A percentile compares a stretch with the other conserved stretches of the same genome.
Conservation (phyloP, 331 rosid species). For the Acacia pycnantha region DNA sequence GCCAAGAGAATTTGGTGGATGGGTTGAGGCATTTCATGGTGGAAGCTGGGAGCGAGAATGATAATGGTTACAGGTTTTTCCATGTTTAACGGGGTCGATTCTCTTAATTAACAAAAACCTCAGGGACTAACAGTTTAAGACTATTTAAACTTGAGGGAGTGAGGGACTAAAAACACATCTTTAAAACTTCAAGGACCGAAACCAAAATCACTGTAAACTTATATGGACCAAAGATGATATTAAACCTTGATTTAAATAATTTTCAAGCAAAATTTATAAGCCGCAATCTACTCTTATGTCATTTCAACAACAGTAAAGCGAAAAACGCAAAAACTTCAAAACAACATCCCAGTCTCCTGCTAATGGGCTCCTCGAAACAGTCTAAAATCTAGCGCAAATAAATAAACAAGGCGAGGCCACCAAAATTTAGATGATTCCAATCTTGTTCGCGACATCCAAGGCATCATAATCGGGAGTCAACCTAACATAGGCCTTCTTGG, state of each 20-base stretch:
- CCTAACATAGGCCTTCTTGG: conserved; percentile 88
- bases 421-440: conserved; percentile 65
- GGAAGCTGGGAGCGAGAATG: too few relatives aligned
- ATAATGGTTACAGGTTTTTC: too few relatives aligned
- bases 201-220: too few relatives aligned
- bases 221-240: too few relatives aligned
- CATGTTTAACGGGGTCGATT: too few relatives aligned
- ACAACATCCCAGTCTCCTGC: conserved; percentile 9
- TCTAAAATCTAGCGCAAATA: conserved; percentile 5
- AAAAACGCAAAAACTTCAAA: conserved; percentile 12
- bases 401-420: conserved; percentile 3
- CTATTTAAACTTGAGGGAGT: accelerated
- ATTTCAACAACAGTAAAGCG: conserved; percentile 11
- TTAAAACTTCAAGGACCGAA: too few relatives aligned
- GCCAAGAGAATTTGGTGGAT: too few relatives aligned
- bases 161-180: too few relatives aligned
- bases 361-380: conserved; percentile 16
- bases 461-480: conserved; percentile 88
- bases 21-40: too few relatives aligned
- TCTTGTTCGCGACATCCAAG: conserved; percentile 90
- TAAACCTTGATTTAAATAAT: not conserved
- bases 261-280: not conserved
- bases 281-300: conserved; percentile 16
- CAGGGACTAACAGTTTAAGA: too few relatives aligned
- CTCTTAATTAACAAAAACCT: too few relatives aligned